Percentiles rank a stretch among this genome's conserved stretches.
phyloP scores from a whole-genome alignment of 768 basidiomycete genomes.

The Panus rudis region DNA sequence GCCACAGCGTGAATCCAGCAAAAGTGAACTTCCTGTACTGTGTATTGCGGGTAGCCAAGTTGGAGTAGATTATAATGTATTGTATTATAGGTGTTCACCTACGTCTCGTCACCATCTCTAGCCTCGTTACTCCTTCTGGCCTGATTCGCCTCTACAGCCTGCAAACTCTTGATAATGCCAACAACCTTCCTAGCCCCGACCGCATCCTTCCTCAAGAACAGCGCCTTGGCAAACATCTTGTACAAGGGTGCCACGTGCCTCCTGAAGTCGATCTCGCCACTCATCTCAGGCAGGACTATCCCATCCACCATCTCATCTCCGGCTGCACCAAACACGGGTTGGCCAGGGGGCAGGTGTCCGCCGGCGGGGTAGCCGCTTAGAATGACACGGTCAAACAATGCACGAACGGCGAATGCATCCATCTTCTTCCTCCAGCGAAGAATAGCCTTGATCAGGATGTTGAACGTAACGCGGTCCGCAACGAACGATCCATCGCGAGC shows the following conservation, averaged over 20 bases:
- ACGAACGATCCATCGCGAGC: conserved; percentile 38
- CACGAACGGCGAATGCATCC: conserved; percentile 36
- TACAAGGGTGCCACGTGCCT: conserved; percentile 63
- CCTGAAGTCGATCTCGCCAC: conserved; percentile 43
- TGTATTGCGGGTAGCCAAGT: too few species aligned
- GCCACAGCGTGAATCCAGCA: too few species aligned
- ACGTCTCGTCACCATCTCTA: not conserved
- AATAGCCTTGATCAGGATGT: conserved; percentile 58
- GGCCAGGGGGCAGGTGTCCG: not conserved
- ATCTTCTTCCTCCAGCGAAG: conserved; percentile 44
- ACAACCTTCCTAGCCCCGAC: conserved; percentile 46
- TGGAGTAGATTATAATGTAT: too few species aligned
- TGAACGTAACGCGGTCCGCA: conserved; percentile 64
- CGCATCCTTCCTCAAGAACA: conserved; percentile 48
- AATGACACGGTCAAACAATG: conserved; percentile 60
- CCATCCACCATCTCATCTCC: not conserved
- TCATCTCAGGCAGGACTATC: conserved; percentile 27
- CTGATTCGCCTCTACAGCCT: too few species aligned
- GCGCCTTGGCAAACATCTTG: conserved; percentile 64
- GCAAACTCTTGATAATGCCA: conserved; percentile 41
- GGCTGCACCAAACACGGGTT: conserved; percentile 39
- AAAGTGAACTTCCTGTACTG: too few species aligned
- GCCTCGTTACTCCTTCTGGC: not conserved
- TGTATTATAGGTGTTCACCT: not conserved
- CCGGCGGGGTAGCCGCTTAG: conserved; percentile 48